Percentiles rank a stretch among this genome's conserved stretches.
These are phyloP conservation scores for Liquidambar formosana DNA, from an alignment of 164 flowering plant species.

Conservation along the genomic window DNA sequence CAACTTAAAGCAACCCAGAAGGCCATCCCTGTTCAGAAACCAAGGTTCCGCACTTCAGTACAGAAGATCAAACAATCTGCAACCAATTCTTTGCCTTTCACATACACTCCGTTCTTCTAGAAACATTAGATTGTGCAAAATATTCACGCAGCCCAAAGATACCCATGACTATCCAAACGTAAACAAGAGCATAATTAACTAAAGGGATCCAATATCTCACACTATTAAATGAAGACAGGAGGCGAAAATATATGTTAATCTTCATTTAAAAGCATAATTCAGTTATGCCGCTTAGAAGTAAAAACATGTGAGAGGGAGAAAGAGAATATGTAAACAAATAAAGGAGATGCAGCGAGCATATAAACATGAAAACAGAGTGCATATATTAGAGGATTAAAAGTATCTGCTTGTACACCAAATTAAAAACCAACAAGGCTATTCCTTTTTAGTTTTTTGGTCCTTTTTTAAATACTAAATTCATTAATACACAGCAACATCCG, in stretches of 20 bases:
- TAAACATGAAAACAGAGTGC: conserved; percentile 22
- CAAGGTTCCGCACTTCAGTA: background rate
- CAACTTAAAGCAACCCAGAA: background rate
- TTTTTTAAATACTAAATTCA: conserved; percentile 26
- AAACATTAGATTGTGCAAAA: background rate
- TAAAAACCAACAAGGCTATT: conserved; percentile 24
- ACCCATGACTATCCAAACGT: no score
- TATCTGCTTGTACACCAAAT: conserved; percentile 38
- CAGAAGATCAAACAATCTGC: background rate
- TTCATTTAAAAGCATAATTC: no score
- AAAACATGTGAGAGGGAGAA: background rate
- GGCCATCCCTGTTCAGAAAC: no score
- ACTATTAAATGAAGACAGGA: no score
- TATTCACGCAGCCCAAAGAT: background rate
- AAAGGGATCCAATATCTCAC: no score
- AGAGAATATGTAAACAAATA: background rate
- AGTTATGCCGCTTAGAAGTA: no score
- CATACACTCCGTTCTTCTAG: no score
- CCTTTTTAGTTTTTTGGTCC: conserved; percentile 15
- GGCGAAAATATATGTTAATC: no score
- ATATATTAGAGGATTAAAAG: conserved; percentile 37
- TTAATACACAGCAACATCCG: conserved; percentile 26
- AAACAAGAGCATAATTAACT: no score
- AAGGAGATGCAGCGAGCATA: background rate
- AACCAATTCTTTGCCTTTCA: background rate